phyloP scores from a whole-genome alignment of 257 asterid genomes.

The Scutellaria minor region DNA sequence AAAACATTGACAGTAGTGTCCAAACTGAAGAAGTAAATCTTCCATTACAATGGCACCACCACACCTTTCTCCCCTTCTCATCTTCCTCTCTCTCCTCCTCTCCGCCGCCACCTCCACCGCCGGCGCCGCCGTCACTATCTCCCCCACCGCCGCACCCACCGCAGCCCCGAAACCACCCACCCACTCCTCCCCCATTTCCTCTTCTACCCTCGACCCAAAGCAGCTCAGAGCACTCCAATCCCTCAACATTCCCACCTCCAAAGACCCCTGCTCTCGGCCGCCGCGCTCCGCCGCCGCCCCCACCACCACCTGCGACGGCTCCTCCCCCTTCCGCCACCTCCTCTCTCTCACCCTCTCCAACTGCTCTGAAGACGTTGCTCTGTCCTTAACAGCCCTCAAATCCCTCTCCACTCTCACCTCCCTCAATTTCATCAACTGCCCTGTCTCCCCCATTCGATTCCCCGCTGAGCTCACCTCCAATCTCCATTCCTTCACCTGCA shows the following conservation, averaged over 20 bases:
- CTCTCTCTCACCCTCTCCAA: slow-evolving; percentile 74
- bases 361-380: slow-evolving; percentile 78
- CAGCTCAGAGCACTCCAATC: slow-evolving; percentile 85
- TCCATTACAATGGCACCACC: slow-evolving; percentile 43
- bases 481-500: slow-evolving; percentile 70
- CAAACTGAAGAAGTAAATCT: not conserved
- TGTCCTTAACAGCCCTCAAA: slow-evolving; percentile 69
- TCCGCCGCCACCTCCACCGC: slow-evolving; percentile 35
- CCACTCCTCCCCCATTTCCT: slow-evolving; percentile 42
- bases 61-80: slow-evolving; percentile 31
- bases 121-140: slow-evolving; percentile 29
- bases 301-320: slow-evolving; percentile 62
- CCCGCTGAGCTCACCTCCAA: slow-evolving; percentile 68
- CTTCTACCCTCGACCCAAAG: slow-evolving; percentile 78
- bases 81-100: slow-evolving; percentile 39
- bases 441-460: slow-evolving; percentile 62
- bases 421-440: slow-evolving; percentile 74
- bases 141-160: slow-evolving; percentile 41
- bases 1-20: slow-evolving; percentile 18
- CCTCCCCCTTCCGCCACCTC: slow-evolving; percentile 81
- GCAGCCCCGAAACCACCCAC: slow-evolving; percentile 39
- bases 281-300: slow-evolving; percentile 49
- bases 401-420: slow-evolving; percentile 77
- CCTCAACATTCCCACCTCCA: slow-evolving; percentile 65
- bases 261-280: slow-evolving; percentile 69